Base-by-base conservation (phyloP, 345 rosid species). In the Combretum micranthum region DNA sequence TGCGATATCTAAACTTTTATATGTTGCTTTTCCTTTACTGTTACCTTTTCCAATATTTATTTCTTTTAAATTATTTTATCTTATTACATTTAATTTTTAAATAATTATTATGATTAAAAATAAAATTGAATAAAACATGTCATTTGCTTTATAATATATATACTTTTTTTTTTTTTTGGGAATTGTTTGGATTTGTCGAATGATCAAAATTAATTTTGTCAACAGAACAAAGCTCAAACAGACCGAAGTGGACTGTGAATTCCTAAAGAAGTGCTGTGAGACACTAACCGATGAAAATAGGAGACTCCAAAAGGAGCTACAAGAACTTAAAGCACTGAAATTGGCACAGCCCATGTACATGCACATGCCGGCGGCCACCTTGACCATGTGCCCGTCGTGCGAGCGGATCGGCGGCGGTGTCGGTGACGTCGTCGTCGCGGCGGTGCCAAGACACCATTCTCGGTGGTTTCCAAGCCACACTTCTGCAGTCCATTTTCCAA, bases 181-280 rank as follows among this genome's bases (percentile, higher is more conserved):
- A 8, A 13, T 52, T n/a, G 55, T 47, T 21, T 43, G 15, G 32
- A 55, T 48, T 19, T 50, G 13, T 47, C 15, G 12, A 13, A 44
- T 15, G 13, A 53, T 47, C 20, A 25, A 3, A 16, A 32, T 20
- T 37, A n/a, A 12, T 47, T 17, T 32, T 17, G 13, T 64, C 50
- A 22, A 44, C 74, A 89, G 99, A 79, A 93, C 99, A 67, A 93
- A 93, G 72, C 86, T 93, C 52, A 93, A 93, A 76, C 99, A 93
- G 77, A 93, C 99, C 5, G 97, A 93, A 62, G 90, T 87, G n/a
- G 99, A 93, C 71, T 87, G 88, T 50, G 99, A 87, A 80, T 61
- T 80, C 68, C 71, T 93, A 70, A 90, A 87, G 82, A 93, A 86
- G 67, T 83, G 88, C 63, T 93, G 96, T 3, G 96, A 87, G 80